Evolutionary conservation across 2,329 filamentous ascomycete species (phyloP), one percentile per base, ranked within the genome.

Genomic region (Lachnellula arida): DNA sequence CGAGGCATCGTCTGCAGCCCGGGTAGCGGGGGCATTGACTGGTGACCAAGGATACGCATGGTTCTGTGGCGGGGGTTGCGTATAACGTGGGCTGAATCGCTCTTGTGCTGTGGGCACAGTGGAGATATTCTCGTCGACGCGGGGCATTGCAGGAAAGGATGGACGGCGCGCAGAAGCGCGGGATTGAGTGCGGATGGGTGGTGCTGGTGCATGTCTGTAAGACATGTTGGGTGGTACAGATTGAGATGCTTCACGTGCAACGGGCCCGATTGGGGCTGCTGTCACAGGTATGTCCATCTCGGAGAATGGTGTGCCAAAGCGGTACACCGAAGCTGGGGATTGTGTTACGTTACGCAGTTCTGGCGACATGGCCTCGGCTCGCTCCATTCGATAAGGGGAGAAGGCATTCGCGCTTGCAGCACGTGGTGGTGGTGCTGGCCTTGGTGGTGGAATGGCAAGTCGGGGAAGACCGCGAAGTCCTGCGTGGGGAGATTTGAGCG

Each of bases 191-290:
- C 68, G 49, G 58, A 63, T 53, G 15, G 58, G 56, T 44, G 55
- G 55, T 34, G 57, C 59, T 56, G 69, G 70, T 58, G 71, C 67
- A 43, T 76, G 71, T 34, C 85, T 82, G 76, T 88, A 96, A 70
- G 84, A 86, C 91, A 97, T 96, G 74, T 96, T 86, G 6, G 93
- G 93, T 44, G 93, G 93, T 0, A 97, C 93, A 5, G 92, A 97
- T 72, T 96, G 91, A 25, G 91, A 96, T 47, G 80, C 77, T 67
- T 94, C 87, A 50, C 93, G 87, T 46, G 87, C 80, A 34, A 96
- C 78, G 6, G 89, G 89, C 0, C 87, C 89, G 15, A 84, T 66
- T 1, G 84, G 82, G 44, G 92, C 77, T 2, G 86, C 81, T 0
- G 89, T 94, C 57, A 95, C 75, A 0, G 93, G 92, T 12, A 92